These are phyloP conservation scores for Dothideomycetidae sp. DNA, from an alignment of 2,329 filamentous ascomycete genomes.

Conservation along the genomic window DNA sequence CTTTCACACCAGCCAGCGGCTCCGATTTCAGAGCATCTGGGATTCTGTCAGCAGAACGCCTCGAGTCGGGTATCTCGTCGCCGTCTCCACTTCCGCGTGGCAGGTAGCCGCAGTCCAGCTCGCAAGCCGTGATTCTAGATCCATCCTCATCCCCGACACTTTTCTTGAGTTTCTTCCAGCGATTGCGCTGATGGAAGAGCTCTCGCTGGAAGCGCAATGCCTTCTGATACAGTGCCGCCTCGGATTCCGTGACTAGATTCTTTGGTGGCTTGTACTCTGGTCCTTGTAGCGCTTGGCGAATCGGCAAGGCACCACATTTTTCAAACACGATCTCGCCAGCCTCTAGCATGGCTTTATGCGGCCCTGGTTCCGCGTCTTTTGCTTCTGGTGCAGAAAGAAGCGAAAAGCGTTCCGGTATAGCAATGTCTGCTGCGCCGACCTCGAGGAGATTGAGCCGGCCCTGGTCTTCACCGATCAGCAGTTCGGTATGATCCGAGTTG, in stretches of 20 bases:
- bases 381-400: constrained; percentile 13
- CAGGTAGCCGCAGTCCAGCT: constrained; percentile 19
- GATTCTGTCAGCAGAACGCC: constrained; percentile 28
- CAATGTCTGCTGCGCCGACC: constrained; percentile 24
- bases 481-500: constrained; percentile 39
- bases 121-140: constrained; percentile 15
- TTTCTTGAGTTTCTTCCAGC: constrained; percentile 6
- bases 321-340: constrained; percentile 22
- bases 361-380: constrained; percentile 9
- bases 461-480: constrained; percentile 44
- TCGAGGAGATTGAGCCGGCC: constrained; percentile 40
- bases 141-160: neutral
- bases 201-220: constrained; percentile 4
- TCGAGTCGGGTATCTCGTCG: constrained; percentile 25
- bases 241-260: neutral
- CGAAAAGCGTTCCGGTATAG: constrained; percentile 20
- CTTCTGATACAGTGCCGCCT: neutral
- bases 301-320: constrained; percentile 29
- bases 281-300: constrained; percentile 33
- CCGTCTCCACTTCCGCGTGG: constrained; percentile 23
- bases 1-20: neutral
- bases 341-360: constrained; percentile 18
- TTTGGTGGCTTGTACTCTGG: constrained; percentile 22
- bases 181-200: constrained; percentile 4
- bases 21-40: constrained; percentile 20